Conservation (phyloP, 2,329 filamentous ascomycete species). For the Scortechinia acanthostroma region DNA sequence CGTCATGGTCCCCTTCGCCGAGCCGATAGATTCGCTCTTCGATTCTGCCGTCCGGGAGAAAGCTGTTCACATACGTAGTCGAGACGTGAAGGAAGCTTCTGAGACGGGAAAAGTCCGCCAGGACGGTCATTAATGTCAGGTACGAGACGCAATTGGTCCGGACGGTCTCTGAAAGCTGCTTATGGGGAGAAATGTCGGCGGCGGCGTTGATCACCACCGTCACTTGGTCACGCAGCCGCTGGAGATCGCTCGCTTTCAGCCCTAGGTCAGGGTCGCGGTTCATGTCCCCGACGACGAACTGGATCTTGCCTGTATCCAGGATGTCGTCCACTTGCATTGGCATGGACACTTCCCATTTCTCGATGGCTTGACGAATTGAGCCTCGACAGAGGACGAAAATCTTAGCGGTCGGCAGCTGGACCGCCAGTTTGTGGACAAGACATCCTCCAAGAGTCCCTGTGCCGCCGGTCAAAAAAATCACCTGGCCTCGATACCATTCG, state of each 20-base stretch:
- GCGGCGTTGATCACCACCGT: slow-evolving; percentile 19
- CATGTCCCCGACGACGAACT: slow-evolving; percentile 18
- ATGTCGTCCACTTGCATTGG: slow-evolving; percentile 15
- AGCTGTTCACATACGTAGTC: neutral
- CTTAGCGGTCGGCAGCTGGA: slow-evolving; percentile 18
- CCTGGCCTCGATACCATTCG: slow-evolving; percentile 7
- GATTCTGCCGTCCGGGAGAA: neutral
- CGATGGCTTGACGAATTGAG: slow-evolving; percentile 11
- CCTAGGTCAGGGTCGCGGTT: slow-evolving; percentile 11
- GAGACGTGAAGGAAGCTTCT: neutral
- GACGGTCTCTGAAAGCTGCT: neutral
- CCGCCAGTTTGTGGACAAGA: slow-evolving; percentile 18
- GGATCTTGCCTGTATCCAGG: slow-evolving; percentile 12
- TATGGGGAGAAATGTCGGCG: slow-evolving; percentile 15
- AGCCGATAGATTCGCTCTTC: neutral
- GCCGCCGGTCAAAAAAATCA: slow-evolving; percentile 7
- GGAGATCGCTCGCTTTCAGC: slow-evolving; percentile 8
- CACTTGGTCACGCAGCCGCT: slow-evolving; percentile 13
- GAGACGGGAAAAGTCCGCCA: neutral
- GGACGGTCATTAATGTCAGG: neutral
- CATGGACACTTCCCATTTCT: slow-evolving; percentile 17
- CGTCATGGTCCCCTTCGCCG: neutral
- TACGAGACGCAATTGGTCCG: neutral
- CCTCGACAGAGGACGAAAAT: slow-evolving; percentile 17
- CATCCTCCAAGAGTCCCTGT: slow-evolving; percentile 16